These are phyloP conservation scores for Alternaria triticimaculans DNA, from an alignment of 2,329 filamentous ascomycete species.

Conservation along the genomic window DNA sequence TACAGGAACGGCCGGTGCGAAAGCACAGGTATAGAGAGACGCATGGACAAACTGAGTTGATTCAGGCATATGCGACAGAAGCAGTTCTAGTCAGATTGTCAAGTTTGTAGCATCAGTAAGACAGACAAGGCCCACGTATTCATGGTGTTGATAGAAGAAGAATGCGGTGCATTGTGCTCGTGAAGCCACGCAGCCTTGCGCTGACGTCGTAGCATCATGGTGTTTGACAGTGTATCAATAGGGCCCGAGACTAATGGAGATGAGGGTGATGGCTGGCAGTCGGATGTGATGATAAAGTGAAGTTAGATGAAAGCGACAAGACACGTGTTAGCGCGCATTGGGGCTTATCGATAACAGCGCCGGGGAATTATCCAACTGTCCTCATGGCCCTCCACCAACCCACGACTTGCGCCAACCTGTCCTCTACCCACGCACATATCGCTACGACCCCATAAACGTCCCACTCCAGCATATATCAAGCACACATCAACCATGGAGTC, in stretches of 20 bases:
- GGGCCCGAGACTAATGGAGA: neutral
- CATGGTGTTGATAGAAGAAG: neutral
- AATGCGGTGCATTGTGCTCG: neutral
- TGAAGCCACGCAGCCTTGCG: neutral
- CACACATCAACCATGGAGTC: constrained; percentile 39
- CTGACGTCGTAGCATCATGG: neutral
- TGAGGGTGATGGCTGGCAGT: neutral
- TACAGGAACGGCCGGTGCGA: no score
- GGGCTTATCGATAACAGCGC: constrained; percentile 26
- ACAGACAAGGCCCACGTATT: neutral
- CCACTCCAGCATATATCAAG: neutral
- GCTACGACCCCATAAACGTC: neutral
- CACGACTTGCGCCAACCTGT: constrained; percentile 3
- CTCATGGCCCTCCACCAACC: constrained; percentile 19
- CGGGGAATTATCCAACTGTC: constrained; percentile 29
- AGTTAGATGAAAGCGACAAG: neutral
- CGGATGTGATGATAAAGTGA: neutral
- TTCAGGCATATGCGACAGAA: no score
- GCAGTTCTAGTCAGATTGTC: neutral
- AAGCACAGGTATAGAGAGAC: no score
- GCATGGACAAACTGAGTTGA: no score
- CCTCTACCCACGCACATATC: neutral
- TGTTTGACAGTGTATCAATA: neutral
- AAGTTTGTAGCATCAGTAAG: neutral
- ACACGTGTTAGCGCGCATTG: constrained; percentile 15